Evolutionary conservation across 2,329 filamentous ascomycete genomes (phyloP).

Genomic region (Thelonectria blattea): DNA sequence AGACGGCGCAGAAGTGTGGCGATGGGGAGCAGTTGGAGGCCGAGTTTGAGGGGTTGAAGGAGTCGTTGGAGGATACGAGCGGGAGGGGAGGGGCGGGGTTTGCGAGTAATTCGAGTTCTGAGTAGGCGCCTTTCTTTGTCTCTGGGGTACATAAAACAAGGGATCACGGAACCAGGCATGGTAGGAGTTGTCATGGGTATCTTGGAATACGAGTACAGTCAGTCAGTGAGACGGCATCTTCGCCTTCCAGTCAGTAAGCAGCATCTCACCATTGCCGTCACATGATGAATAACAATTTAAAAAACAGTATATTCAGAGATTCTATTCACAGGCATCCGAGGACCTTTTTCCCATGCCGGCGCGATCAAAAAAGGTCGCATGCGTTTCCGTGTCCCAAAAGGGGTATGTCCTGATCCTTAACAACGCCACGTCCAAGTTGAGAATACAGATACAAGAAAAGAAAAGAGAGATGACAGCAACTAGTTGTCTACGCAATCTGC

Average conservation of each 20-base stretch:
- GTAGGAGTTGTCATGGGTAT: not conserved
- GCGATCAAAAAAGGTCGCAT: not conserved
- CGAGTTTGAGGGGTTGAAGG: slow-evolving; percentile 32
- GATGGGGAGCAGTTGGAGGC: slow-evolving; percentile 31
- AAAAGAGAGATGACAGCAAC: not conserved
- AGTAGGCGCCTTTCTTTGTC: slow-evolving; percentile 9
- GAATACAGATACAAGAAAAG: not conserved
- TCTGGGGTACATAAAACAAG: not conserved
- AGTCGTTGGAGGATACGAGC: slow-evolving; percentile 34
- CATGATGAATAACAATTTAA: not conserved
- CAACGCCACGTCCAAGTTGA: slow-evolving; percentile 1
- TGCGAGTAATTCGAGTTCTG: slow-evolving; percentile 37
- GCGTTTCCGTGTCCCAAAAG: not conserved
- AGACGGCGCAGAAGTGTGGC: slow-evolving; percentile 39
- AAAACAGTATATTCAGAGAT: not conserved
- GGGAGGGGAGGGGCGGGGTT: slow-evolving; percentile 35
- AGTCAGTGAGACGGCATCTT: too few species aligned
- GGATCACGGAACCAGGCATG: slow-evolving; percentile 14
- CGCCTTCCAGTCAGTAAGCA: too few species aligned
- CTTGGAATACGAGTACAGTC: not conserved
- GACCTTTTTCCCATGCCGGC: not conserved
- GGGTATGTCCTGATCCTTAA: slow-evolving; percentile 5
- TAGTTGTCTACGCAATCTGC: slow-evolving; percentile 33
- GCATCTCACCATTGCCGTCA: not conserved
- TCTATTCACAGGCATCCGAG: not conserved